Evolutionary conservation across 1,284 basidiomycete species (phyloP), one percentile per base, ranked within the genome.

Genomic region (Ceratobasidium sp.): DNA sequence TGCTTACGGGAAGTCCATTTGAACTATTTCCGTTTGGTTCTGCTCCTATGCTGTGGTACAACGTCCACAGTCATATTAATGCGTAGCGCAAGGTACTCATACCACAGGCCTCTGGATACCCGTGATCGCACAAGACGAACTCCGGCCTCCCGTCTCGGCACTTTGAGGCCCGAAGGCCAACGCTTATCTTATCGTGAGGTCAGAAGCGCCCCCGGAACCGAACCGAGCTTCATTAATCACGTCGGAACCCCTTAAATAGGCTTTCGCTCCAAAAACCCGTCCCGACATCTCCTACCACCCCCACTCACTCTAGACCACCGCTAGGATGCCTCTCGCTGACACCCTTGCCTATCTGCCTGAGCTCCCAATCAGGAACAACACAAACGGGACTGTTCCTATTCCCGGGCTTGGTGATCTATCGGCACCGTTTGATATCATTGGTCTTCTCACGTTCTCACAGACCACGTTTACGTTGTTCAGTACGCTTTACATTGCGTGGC

Each of bases 401-500:
- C 69, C 69, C 11, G 59, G 58, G 5, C 34, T 74, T 56, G 71
- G 71, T 2, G 39, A 64, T 27, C 39, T 74, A 7, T 61, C 71
- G 19, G 71, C 61, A 13, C 71, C 71, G 31, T 74, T 74, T 27
- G 51, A 74, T 46, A 54, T 74, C 22, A 61, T 74, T 24, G 61
- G 71, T 7, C 41, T 74, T 54, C 59, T 74, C 8, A 74, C 71
- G 7, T 74, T 74, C 41, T 74, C 71, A 9, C 71, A 74, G 34
- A 74, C 71, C 8, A 53, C 71, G 39, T 63, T 74, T 63, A 74
- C 71, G 34, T 31, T 74, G 29, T 43, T 74, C 19, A 74, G 71
- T 24, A 74, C 59, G 22, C 37, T 63, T 27, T 74, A 74, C 22
- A 74, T 74, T 9, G 71, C 71, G 24, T 74, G 71, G 71, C 71